A percentile compares a stretch with the other conserved stretches of the same genome.
These are phyloP conservation scores for Mycena chlorophos DNA, from an alignment of 768 basidiomycete genomes.

Conservation along the genomic window DNA sequence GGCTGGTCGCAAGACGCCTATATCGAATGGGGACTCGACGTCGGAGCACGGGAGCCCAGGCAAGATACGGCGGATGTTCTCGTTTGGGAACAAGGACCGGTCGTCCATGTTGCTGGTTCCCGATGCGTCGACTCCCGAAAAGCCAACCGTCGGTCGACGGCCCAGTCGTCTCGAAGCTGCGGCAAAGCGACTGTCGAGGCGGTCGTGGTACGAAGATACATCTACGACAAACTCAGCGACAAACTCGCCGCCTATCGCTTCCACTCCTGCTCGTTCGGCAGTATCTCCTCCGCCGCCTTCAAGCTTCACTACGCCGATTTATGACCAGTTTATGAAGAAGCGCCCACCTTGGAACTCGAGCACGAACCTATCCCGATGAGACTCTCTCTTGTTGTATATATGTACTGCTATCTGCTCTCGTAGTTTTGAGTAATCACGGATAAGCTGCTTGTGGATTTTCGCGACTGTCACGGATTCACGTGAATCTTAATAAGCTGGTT, in stretches of 20 bases:
- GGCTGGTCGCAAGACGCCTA: conserved; percentile 3
- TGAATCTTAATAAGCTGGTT: too few species aligned
- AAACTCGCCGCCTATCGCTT: conserved; percentile 3
- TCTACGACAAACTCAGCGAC: conserved; percentile 8
- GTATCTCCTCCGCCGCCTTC: conserved; percentile 1
- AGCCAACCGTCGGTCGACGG: conserved; percentile 10
- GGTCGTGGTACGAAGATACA: conserved; percentile 18
- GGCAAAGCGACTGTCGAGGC: conserved; percentile 19
- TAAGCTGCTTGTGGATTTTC: too few species aligned
- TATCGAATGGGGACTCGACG: neutral
- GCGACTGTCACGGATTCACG: too few species aligned
- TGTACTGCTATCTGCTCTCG: neutral
- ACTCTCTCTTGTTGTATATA: neutral
- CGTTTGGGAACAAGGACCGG: conserved; percentile 19
- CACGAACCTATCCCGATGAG: conserved; percentile 18
- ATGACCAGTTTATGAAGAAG: conserved; percentile 24
- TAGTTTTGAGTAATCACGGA: neutral
- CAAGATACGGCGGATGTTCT: conserved; percentile 19
- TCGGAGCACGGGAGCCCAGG: conserved; percentile 14
- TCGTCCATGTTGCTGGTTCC: conserved; percentile 3
- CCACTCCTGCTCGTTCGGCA: conserved; percentile 1
- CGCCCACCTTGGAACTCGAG: conserved; percentile 20
- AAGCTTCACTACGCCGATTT: conserved; percentile 18
- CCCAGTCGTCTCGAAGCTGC: conserved; percentile 19
- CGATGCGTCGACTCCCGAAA: conserved; percentile 13